Base-by-base conservation (phyloP, 2,329 filamentous ascomycete species). In the Sphaerostilbella broomeana region DNA sequence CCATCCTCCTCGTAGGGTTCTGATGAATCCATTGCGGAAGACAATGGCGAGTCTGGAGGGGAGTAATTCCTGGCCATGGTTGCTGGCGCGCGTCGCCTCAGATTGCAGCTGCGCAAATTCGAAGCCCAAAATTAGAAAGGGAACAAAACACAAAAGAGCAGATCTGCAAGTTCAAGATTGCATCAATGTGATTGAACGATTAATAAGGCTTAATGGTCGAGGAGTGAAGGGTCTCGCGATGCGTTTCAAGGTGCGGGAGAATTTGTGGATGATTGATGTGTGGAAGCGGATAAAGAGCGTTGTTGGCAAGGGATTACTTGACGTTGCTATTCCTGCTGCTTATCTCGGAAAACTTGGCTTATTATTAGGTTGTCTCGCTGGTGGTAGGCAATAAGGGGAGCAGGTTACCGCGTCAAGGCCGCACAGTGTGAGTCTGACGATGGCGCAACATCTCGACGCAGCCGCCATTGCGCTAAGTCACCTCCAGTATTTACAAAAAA, bases 1-100 rank as follows among this genome's bases (percentile, higher is more conserved):
- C 67, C 67, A 19, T 71, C 68, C 25, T 72, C 67, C 32, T 72
- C 67, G 38, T 64, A 70, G 13, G 61, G 63, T 35, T 69, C 68
- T 32, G 65, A 66, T 4, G 67, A 65, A 15, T 61, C 61, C 53
- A 69, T 60, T 24, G 42, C 37, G 4, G 68, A 70, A 20, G 69
- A 72, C 4, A 70, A 59, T 17, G 69, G 68, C 22, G 68, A 71
- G 40, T 72, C 68, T 11, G 61, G 58, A 25, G 61, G 62, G 20
- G 62, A 62, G 40, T 57, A 61, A 38, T 56, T 53, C 49, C 57
- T 59, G 43, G 58, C 54, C 61, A 63, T 63, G 40, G 47, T 51
- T 40, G 54, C 29, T 13, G 30, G 40, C 30, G 24, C 26, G 19
- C 33, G n/a, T 34, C 31, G 38, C 26, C 20, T 35, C 11, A 22